Conservation (phyloP, 2,329 filamentous ascomycete species). For the Simplicillium aogashimaense region DNA sequence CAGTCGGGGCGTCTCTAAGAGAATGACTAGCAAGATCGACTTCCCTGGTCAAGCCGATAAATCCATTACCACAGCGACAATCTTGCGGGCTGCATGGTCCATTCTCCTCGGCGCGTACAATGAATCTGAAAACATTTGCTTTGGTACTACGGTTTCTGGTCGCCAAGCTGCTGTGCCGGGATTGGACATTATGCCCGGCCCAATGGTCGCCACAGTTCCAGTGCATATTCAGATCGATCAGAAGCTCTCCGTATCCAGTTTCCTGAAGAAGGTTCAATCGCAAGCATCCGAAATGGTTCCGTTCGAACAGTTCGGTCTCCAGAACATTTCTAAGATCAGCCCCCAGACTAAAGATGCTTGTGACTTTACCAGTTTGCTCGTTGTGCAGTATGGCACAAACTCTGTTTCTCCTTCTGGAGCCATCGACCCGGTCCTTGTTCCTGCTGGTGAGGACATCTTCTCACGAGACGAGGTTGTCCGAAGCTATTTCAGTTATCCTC, state of each 20-base stretch:
- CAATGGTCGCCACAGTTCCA: slow-evolving; percentile 45
- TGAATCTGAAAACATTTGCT: slow-evolving; percentile 36
- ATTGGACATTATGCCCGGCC: slow-evolving; percentile 39
- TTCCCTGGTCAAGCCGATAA: slow-evolving; percentile 20
- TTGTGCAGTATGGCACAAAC: slow-evolving; percentile 12
- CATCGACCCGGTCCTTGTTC: too few relatives aligned
- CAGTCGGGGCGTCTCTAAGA: slow-evolving; percentile 33
- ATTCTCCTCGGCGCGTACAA: slow-evolving; percentile 37
- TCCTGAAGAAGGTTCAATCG: slow-evolving; percentile 22
- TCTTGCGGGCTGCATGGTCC: slow-evolving; percentile 44
- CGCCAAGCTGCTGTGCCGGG: slow-evolving; percentile 31
- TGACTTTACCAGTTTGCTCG: slow-evolving; percentile 18
- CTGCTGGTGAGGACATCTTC: too few relatives aligned
- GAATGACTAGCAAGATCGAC: slow-evolving; percentile 12
- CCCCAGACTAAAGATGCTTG: slow-evolving; percentile 6
- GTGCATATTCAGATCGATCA: slow-evolving; percentile 31
- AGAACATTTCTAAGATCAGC: slow-evolving; percentile 15
- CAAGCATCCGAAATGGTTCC: slow-evolving; percentile 14
- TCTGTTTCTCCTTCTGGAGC: too few relatives aligned
- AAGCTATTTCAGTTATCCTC: too few relatives aligned
- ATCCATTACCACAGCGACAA: slow-evolving; percentile 35
- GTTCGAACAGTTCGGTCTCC: slow-evolving; percentile 19
- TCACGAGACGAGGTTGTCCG: too few relatives aligned
- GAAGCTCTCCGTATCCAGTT: slow-evolving; percentile 29
- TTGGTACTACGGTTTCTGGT: slow-evolving; percentile 45